These are phyloP conservation scores for Serendipita sp. DNA, from an alignment of 768 basidiomycete species.

Conservation along the genomic window DNA sequence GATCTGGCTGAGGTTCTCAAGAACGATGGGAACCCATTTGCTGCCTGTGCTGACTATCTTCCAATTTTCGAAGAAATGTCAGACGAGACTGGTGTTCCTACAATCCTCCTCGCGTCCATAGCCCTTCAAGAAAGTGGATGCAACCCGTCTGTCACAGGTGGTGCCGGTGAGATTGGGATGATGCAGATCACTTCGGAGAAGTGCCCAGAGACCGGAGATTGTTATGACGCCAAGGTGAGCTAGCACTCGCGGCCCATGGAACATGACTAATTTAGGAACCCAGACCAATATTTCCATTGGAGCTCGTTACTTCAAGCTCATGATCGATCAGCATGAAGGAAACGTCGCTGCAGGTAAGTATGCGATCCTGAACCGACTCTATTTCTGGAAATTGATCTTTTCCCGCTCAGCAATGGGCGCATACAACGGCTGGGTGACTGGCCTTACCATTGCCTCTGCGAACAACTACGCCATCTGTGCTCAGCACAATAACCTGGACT, in stretches of 20 bases:
- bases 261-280: background rate
- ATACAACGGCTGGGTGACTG: background rate
- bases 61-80: constrained; percentile 28
- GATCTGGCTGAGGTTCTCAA: constrained; percentile 25
- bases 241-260: background rate
- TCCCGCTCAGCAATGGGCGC: background rate
- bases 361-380: background rate
- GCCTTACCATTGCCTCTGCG: background rate
- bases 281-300: constrained; percentile 4
- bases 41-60: constrained; percentile 36
- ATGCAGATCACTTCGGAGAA: constrained; percentile 78
- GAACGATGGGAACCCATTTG: constrained; percentile 35
- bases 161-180: constrained; percentile 40
- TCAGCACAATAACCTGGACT: constrained; percentile 2
- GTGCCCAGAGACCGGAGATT: constrained; percentile 5
- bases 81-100: constrained; percentile 25
- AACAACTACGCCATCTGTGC: constrained; percentile 1
- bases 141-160: constrained; percentile 47
- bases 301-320: background rate
- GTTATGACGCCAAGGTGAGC: background rate
- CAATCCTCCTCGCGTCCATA: constrained; percentile 69
- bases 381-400: background rate
- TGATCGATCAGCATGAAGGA: background rate
- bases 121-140: constrained; percentile 81
- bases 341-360: constrained; percentile 1